A percentile compares a stretch with the other conserved stretches of the same genome.
Conservation (phyloP, 345 rosid species). For the Rhizophora mangle region DNA sequence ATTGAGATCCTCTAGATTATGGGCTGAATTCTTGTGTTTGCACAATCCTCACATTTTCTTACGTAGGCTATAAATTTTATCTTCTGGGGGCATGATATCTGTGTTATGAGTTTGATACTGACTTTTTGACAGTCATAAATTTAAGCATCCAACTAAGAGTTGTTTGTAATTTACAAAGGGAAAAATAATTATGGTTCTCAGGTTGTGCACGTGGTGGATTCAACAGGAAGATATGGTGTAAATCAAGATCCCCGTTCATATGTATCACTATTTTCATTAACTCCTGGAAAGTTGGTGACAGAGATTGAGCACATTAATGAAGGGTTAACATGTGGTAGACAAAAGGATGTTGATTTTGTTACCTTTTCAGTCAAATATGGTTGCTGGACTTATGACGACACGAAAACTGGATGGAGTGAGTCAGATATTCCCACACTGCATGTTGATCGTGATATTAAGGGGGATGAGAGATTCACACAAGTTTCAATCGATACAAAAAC, state of each 20-base stretch:
- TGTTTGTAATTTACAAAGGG: not conserved
- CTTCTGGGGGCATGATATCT: no score
- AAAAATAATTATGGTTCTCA: conserved; percentile 21
- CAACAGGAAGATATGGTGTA: conserved; percentile 41
- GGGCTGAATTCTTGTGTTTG: not conserved
- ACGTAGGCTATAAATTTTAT: no score
- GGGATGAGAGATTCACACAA: conserved; percentile 36
- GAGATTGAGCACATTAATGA: conserved; percentile 68
- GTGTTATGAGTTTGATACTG: no score
- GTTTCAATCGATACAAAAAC: conserved; percentile 62
- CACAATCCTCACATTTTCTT: not conserved
- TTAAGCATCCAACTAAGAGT: conserved; percentile 10
- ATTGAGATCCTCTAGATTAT: not conserved
- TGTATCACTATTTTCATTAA: conserved; percentile 62
- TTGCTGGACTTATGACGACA: conserved; percentile 56
- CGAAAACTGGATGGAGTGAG: conserved; percentile 65
- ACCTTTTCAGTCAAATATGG: conserved; percentile 69
- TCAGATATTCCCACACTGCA: conserved; percentile 54
- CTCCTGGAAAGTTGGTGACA: conserved; percentile 76
- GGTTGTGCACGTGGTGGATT: conserved; percentile 93
- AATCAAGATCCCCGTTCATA: conserved; percentile 53
- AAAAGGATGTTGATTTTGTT: conserved; percentile 69
- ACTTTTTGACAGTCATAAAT: not conserved
- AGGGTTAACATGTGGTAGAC: conserved; percentile 75
- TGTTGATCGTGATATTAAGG: conserved; percentile 41